Evolutionary conservation across 2,329 filamentous ascomycete species (phyloP), one percentile per base, ranked within the genome.

Genomic region (Dothidotthia symphoricarpi): DNA sequence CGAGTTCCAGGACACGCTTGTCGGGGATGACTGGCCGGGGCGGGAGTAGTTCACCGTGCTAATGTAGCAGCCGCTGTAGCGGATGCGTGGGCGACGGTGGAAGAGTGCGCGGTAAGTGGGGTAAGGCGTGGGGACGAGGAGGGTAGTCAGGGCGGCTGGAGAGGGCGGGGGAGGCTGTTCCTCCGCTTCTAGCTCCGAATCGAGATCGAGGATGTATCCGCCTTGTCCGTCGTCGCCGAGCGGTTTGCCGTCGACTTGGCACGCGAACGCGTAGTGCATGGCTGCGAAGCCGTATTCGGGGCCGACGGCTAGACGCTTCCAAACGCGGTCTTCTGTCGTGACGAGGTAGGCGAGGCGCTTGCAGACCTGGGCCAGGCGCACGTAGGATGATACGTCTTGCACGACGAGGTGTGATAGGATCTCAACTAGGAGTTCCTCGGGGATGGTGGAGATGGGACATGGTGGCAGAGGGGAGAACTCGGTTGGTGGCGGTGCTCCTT

Each of bases 1-100:
- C 16, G 79, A 84, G 40, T 62, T 60, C 88, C 90, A 95, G 1
- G 86, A 84, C 13, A 85, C 70, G 37, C 82, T 82, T 48, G 82
- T 84, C 14, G 79, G 76, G 3, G 81, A 83, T 9, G 83, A 76
- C 42, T 85, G 85, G 22, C 93, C 93, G 0, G 88, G 74, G 16
- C 93, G 86, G 33, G 88, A 82, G 69, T 98, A 98, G 70, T 97
- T 97, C 42, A 95, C 89, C 0, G 91, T 97, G 66, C 83, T 88
- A 67, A 98, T 97, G 71, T 98, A 98, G 68, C 88, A 86, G 16
- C 93, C 93, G 57, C 93, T 93, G 74, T 95, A 98, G 41, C 93
- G 87, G 43, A 97, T 77, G 28, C 93, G 83, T 2, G 93, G 91
- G 11, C 89, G 85, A 4, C 75, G 73, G 26, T 85, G 86, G 71